These are phyloP conservation scores for Metschnikowia arizonensis DNA, from an alignment of 805 yeast genomes.

Conservation along the genomic window DNA sequence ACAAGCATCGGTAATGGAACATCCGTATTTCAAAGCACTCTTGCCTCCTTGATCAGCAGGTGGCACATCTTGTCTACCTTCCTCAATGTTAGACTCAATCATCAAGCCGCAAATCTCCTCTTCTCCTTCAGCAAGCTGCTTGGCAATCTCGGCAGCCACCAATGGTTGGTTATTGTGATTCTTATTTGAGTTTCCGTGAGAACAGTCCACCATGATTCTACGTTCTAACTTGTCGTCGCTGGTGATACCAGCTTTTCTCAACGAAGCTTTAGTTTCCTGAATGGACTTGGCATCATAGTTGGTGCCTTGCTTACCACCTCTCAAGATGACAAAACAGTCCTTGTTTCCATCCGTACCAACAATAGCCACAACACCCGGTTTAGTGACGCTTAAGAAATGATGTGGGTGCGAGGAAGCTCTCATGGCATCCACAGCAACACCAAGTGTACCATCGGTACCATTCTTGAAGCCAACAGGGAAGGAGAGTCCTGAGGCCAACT, in stretches of 20 bases:
- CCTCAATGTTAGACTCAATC: slow-evolving; percentile 91
- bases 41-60: slow-evolving; percentile 43
- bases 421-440: slow-evolving; percentile 92
- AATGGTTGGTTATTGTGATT: slow-evolving; percentile 93
- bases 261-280: slow-evolving; percentile 63
- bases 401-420: slow-evolving; percentile 88
- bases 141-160: slow-evolving; percentile 78
- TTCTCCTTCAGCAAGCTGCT: slow-evolving; percentile 80
- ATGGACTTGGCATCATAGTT: slow-evolving; percentile 85
- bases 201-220: slow-evolving; percentile 87
- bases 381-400: slow-evolving; percentile 96
- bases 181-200: slow-evolving; percentile 95
- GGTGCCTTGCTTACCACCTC: slow-evolving; percentile 95
- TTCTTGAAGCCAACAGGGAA: slow-evolving; percentile 98
- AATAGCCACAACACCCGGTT: slow-evolving; percentile 95
- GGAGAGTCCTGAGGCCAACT: slow-evolving; percentile 94
- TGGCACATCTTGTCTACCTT: slow-evolving; percentile 86
- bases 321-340: slow-evolving; percentile 86
- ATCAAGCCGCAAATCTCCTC: slow-evolving; percentile 81
- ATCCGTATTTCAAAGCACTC: slow-evolving; percentile 78
- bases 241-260: slow-evolving; percentile 44
- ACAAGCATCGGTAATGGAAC: slow-evolving; percentile 95
- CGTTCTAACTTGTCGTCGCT: slow-evolving; percentile 46
- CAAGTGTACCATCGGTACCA: slow-evolving; percentile 94
- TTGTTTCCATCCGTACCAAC: slow-evolving; percentile 94